Evolutionary conservation across 2,329 filamentous ascomycete genomes (phyloP), one percentile per base, ranked within the genome.

Genomic region (Zasmidium citrigriseum): DNA sequence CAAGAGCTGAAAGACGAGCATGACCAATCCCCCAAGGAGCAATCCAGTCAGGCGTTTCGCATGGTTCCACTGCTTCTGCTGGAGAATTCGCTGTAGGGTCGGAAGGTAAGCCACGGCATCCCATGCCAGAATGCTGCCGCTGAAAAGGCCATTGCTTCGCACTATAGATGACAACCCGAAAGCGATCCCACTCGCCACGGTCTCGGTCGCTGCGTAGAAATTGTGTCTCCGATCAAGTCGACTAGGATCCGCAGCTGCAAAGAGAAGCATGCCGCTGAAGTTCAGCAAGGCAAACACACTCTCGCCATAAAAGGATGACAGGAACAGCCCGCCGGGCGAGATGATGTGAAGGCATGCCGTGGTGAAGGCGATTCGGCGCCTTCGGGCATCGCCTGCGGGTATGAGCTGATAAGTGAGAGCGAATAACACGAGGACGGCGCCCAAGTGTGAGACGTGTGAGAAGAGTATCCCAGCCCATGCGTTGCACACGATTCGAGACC

Each of bases 231-330:
- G n/a, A 5, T 58, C 54, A 34, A 49, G 38, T 51, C 54, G 29
- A 23, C 44, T 44, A 4, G 47, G 52, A 34, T 56, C 52, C 23
- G 54, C 38, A 78, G 78, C 46, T 81, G 79, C 1, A 84, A 83
- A 71, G 93, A 95, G 49, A 89, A 72, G 25, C 89, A 81, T 87
- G 1, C 91, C 95, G 0, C 81, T 66, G 67, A 97, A 90, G 44
- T 89, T 89, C 29, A 96, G 78, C 21, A 90, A 79, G 0, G 93
- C 87, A 73, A 92, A 97, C 0, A 88, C 74, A 62, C 89, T 86
- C 77, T 99, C 95, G 10, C 86, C 83, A 73, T 95, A 96, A 0
- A 93, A 91, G 0, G 93, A 89, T 0, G 89, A 93, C 18, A 99
- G 83, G 71, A 99, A 98, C 2, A 97, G 76, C 0, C 93, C 93